These are phyloP conservation scores for Aspergillus sp. DNA, from an alignment of 2,329 filamentous ascomycete genomes.

Conservation along the genomic window DNA sequence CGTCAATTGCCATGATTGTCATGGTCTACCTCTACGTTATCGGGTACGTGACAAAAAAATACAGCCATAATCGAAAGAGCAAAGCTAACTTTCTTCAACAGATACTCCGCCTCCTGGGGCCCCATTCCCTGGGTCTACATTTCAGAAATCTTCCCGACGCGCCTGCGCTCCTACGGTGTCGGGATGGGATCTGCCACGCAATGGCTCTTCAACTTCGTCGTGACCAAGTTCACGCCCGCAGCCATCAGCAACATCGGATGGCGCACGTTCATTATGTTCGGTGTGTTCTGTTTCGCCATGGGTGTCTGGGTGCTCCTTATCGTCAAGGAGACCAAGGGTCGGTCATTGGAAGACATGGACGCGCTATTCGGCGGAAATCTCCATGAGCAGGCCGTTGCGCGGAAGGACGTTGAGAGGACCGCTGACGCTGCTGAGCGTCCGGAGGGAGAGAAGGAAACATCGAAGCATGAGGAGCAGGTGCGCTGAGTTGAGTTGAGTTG, in stretches of 20 bases:
- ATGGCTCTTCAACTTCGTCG: constrained; percentile 45
- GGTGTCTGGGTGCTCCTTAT: constrained; percentile 36
- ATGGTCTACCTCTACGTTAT: constrained; percentile 22
- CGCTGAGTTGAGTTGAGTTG: too few species aligned
- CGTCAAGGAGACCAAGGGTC: constrained; percentile 56
- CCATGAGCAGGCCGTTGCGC: background rate
- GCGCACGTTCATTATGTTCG: constrained; percentile 44
- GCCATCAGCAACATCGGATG: constrained; percentile 27
- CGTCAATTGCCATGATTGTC: constrained; percentile 35
- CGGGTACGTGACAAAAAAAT: background rate
- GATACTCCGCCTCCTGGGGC: constrained; percentile 28
- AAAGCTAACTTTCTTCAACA: background rate
- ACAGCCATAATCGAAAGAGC: background rate
- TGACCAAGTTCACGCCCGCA: constrained; percentile 43
- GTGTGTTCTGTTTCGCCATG: constrained; percentile 39
- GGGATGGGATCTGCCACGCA: constrained; percentile 40
- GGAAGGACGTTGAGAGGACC: background rate
- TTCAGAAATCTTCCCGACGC: constrained; percentile 39
- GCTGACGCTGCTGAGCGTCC: background rate
- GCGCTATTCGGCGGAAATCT: constrained; percentile 47
- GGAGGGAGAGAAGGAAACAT: background rate
- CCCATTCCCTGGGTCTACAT: constrained; percentile 37
- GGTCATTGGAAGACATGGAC: constrained; percentile 59
- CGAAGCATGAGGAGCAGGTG: background rate
- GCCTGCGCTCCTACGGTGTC: constrained; percentile 41